These are phyloP conservation scores for Lipomyces yamadae DNA, from an alignment of 805 yeast species.

Conservation along the genomic window DNA sequence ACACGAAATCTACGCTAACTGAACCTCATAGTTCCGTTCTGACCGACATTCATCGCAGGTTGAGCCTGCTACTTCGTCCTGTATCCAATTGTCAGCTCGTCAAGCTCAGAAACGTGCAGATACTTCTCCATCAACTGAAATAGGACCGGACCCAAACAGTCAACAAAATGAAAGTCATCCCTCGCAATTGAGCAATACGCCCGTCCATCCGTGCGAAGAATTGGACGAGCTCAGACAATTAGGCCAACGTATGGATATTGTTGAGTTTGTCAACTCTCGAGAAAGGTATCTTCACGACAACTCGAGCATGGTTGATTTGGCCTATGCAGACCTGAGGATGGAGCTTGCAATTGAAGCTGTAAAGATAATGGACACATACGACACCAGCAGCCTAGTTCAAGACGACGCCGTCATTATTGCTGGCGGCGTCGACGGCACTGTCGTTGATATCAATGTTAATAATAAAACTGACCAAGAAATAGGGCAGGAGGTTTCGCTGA, in stretches of 20 bases:
- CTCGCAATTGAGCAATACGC: not conserved
- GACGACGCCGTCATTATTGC: not conserved
- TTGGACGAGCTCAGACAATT: not conserved
- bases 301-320: not conserved
- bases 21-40: not conserved
- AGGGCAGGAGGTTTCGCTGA: not conserved
- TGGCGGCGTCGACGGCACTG: not conserved
- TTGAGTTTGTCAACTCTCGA: conserved; percentile 1
- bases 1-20: not conserved
- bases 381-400: not conserved
- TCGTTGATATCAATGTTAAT: not conserved
- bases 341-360: not conserved
- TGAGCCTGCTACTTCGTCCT: not conserved
- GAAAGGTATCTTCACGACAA: not conserved
- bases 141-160: not conserved
- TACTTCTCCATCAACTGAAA: not conserved
- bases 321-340: not conserved
- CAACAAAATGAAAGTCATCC: not conserved
- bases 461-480: not conserved
- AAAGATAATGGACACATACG: not conserved
- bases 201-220: not conserved
- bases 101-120: not conserved
- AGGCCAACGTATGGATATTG: not conserved
- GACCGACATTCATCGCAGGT: not conserved
- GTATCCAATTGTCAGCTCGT: not conserved